Percentiles rank a stretch among this genome's conserved stretches.
These are phyloP conservation scores for Aegilops speltoides DNA, from an alignment of 176 grass and related monocot genomes.

Conservation along the genomic window DNA sequence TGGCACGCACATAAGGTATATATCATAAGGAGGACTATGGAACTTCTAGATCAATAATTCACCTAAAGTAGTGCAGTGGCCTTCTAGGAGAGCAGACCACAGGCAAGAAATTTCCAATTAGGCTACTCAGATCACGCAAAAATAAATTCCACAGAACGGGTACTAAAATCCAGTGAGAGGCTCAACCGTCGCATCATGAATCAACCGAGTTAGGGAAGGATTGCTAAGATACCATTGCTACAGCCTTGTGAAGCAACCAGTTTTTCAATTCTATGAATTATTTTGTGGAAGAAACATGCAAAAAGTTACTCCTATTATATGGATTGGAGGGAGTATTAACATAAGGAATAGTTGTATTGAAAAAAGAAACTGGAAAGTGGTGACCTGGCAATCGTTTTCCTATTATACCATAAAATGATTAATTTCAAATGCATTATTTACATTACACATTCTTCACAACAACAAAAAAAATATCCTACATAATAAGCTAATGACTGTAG, in stretches of 20 bases:
- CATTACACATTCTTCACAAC: background rate
- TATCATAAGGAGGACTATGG: background rate
- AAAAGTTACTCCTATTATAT: background rate
- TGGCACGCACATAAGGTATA: background rate
- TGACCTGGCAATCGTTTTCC: background rate
- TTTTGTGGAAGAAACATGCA: constrained; percentile 4
- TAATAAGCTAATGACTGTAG: background rate
- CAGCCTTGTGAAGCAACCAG: background rate
- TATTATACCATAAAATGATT: background rate
- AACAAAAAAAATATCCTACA: constrained; percentile 3
- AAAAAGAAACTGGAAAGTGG: background rate
- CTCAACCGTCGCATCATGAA: background rate
- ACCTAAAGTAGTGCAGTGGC: background rate
- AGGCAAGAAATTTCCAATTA: background rate
- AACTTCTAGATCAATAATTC: background rate
- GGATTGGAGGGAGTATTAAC: background rate
- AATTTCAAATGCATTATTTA: background rate
- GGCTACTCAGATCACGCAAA: background rate
- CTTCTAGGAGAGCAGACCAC: background rate
- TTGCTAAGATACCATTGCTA: background rate
- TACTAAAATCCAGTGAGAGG: background rate
- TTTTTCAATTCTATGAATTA: background rate
- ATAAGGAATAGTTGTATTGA: background rate
- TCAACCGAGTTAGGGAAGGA: background rate
- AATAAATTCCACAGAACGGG: background rate